Conservation (phyloP, 2,329 filamentous ascomycete genomes). For the Juglanconis sp. region DNA sequence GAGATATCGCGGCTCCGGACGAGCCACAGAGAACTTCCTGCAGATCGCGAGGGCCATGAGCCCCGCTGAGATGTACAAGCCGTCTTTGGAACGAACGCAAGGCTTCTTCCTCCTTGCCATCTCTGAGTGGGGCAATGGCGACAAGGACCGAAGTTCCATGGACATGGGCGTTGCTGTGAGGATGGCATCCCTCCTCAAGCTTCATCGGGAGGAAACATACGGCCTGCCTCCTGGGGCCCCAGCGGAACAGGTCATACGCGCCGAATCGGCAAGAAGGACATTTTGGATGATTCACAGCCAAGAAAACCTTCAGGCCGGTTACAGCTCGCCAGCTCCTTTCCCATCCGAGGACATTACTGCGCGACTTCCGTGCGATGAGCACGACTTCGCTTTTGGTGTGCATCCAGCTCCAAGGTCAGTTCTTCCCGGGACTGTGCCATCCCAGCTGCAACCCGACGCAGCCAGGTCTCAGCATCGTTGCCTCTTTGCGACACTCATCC, state of each 20-base stretch:
- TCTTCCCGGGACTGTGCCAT: constrained; percentile 30
- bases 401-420: constrained; percentile 29
- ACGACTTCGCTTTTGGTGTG: constrained; percentile 35
- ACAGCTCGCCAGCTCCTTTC: constrained; percentile 31
- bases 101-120: constrained; percentile 31
- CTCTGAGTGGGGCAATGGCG: constrained; percentile 32
- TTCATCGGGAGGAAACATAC: constrained; percentile 37
- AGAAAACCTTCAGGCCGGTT: constrained; percentile 35
- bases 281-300: constrained; percentile 37
- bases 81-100: constrained; percentile 28
- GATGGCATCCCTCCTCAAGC: constrained; percentile 32
- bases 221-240: constrained; percentile 22
- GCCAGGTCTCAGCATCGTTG: constrained; percentile 25
- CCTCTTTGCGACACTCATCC: constrained; percentile 35
- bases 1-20: constrained; percentile 23
- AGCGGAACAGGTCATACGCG: constrained; percentile 28
- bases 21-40: constrained; percentile 29
- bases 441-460: constrained; percentile 24
- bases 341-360: constrained; percentile 33
- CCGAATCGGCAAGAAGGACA: constrained; percentile 32
- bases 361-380: constrained; percentile 33
- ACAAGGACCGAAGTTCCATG: constrained; percentile 29
- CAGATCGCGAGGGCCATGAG: constrained; percentile 24
- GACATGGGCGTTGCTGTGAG: constrained; percentile 37
- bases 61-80: constrained; percentile 27